phyloP scores from a whole-genome alignment of 1,284 basidiomycete genomes.

The Phellopilus nigrolimitatus region DNA sequence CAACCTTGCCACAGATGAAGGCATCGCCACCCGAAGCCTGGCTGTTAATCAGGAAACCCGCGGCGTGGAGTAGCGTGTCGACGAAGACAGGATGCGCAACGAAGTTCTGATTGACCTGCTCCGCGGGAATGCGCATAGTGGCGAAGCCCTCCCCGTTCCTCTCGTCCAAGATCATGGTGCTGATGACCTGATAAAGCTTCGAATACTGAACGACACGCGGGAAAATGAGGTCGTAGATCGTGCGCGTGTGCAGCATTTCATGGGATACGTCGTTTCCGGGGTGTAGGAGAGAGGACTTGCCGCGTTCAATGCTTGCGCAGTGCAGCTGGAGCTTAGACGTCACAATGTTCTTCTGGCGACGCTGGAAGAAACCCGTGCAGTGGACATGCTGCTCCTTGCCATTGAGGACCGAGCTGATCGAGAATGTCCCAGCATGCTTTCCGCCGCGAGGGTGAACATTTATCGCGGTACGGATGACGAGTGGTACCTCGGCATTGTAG shows the following conservation, averaged over 20 bases:
- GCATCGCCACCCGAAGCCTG: conserved; percentile 45
- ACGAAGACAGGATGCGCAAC: conserved; percentile 53
- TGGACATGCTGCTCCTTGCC: conserved; percentile 37
- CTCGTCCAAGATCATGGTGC: conserved; percentile 44
- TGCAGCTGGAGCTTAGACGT: conserved; percentile 36
- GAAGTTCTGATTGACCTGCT: conserved; percentile 33
- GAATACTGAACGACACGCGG: conserved; percentile 64
- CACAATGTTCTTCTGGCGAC: conserved; percentile 31
- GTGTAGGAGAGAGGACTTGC: conserved; percentile 31
- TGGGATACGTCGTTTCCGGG: conserved; percentile 23
- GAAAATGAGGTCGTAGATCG: conserved; percentile 61
- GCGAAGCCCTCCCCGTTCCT: conserved; percentile 52
- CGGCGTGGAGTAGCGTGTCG: conserved; percentile 62
- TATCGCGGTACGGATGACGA: conserved; percentile 40
- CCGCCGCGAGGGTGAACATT: conserved; percentile 32
- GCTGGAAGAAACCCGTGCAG: conserved; percentile 44
- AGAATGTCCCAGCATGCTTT: conserved; percentile 37
- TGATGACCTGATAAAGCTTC: conserved; percentile 51
- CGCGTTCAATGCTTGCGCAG: conserved; percentile 33
- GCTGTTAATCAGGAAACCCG: conserved; percentile 65
- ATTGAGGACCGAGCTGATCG: conserved; percentile 36
- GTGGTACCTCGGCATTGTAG: conserved; percentile 32
- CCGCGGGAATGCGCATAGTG: conserved; percentile 37
- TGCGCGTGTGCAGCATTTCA: conserved; percentile 53
- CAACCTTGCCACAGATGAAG: conserved; percentile 58